phyloP scores from a whole-genome alignment of 108 stramenopile species.

The Seminavis robusta region DNA sequence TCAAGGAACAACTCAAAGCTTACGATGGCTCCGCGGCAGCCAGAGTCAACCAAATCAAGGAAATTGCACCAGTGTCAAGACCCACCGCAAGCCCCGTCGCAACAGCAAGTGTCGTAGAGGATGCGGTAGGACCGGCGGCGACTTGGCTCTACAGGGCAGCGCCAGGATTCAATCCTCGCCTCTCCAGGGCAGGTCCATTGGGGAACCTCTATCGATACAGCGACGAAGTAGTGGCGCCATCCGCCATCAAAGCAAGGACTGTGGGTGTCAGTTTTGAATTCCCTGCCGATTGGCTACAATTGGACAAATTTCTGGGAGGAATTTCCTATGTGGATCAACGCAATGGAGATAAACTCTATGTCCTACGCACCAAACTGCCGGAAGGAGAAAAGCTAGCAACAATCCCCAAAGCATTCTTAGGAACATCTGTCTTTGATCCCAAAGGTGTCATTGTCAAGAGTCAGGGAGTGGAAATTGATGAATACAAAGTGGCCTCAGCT shows the following conservation, averaged over 20 bases:
- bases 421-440: conserved; percentile 52
- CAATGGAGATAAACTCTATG: conserved; percentile 75
- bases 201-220: conserved; percentile 25
- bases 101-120: conserved; percentile 1
- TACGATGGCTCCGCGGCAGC: conserved; percentile 32
- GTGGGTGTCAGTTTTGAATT: conserved; percentile 45
- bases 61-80: background rate
- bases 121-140: conserved; percentile 1
- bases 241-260: background rate
- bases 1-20: conserved; percentile 28
- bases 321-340: conserved; percentile 80
- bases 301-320: conserved; percentile 60
- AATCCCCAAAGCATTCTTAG: conserved; percentile 48
- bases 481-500: conserved; percentile 42
- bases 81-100: conserved; percentile 3
- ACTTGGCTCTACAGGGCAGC: conserved; percentile 28
- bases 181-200: conserved; percentile 14
- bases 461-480: conserved; percentile 56
- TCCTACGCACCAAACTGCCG: conserved; percentile 53
- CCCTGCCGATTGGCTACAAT: conserved; percentile 76
- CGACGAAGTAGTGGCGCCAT: conserved; percentile 25
- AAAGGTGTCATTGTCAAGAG: conserved; percentile 50
- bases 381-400: conserved; percentile 38
- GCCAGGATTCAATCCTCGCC: conserved; percentile 17
- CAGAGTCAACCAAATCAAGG: conserved; percentile 19